Evolutionary conservation across 2,329 filamentous ascomycete genomes (phyloP).

Genomic region (Paracoccidioides lutzii): DNA sequence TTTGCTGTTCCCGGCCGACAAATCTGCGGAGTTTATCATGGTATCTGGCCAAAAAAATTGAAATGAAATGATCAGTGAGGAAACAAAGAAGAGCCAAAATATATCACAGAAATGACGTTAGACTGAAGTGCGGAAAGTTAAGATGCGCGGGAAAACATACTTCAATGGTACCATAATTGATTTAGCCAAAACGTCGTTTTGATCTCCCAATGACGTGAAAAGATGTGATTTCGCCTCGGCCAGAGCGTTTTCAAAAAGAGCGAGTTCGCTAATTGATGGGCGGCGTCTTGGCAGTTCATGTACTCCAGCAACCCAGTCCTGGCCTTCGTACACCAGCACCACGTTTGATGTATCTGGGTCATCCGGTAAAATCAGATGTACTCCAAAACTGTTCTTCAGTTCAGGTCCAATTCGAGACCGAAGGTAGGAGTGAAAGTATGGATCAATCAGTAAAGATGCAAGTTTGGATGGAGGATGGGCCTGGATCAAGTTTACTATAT

Average conservation of each 20-base stretch:
- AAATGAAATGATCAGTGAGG: background rate
- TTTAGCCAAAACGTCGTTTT: conserved; percentile 42
- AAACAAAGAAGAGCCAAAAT: conserved; percentile 2
- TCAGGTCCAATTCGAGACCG: conserved; percentile 27
- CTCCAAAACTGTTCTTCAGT: conserved; percentile 33
- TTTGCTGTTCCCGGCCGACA: conserved; percentile 44
- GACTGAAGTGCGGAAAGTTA: background rate
- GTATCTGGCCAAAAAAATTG: conserved; percentile 28
- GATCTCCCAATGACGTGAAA: conserved; percentile 39
- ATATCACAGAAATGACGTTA: too few species aligned
- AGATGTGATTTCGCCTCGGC: conserved; percentile 47
- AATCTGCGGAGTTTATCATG: conserved; percentile 51
- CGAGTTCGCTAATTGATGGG: conserved; percentile 42
- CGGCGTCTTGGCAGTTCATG: conserved; percentile 43
- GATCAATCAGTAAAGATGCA: conserved; percentile 34
- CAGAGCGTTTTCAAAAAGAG: conserved; percentile 45
- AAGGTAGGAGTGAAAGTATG: conserved; percentile 38
- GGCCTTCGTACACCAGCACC: conserved; percentile 39
- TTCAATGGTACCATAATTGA: conserved; percentile 44
- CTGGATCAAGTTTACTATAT: conserved; percentile 37
- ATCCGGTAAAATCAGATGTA: conserved; percentile 37
- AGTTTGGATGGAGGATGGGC: conserved; percentile 36
- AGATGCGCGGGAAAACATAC: conserved; percentile 15
- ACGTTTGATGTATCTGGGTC: conserved; percentile 30
- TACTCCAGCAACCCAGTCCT: conserved; percentile 21